Evolutionary conservation across 805 yeast species (phyloP), one percentile per base, ranked within the genome.

Genomic region (Metschnikowia rubicola): DNA sequence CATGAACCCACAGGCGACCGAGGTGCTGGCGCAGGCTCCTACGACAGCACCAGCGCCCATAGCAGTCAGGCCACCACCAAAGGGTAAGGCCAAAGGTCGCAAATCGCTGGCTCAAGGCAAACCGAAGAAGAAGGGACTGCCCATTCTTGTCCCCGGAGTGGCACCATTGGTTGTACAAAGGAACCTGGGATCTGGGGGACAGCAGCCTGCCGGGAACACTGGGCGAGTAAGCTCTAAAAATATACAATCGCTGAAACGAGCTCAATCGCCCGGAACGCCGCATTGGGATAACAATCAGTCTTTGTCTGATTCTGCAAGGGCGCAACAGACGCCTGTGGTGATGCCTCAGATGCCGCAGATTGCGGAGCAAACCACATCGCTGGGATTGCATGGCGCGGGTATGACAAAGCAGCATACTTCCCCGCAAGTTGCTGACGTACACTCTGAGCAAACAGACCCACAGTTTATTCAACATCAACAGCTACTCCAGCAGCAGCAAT

Each of bases 141-240:
- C 50, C 31, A 41, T 46, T 13, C 48, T 46, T 32, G 42, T 41
- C 15, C 48, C 48, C 3, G 48, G 48, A n/a, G 44, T 46, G 19
- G 48, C 48, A 8, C 48, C 48, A 6, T 33, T 46, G 39, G 48
- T 46, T 13, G 44, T 46, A 15, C 44, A 44, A 17, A 41, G 45
- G 10, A 39, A 31, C 12, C 2, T 44, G 12, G 10, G 19, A 2
- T 13, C 12, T 35, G 37, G 21, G 8, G 33, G 2, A n/a, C 33
- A 30, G 33, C 38, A 21, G 30, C 4, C 19, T 3, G 29, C 38
- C n/a, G 19, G 17, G 19, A 34, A 13, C 7, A 34, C 19, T 10
- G 39, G 39, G 9, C 26, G 26, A 21, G 26, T 7, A 5, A 21
- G 7, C 7, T 7, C 26, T 7, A 21, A 21, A 21, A 21, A 21